Evolutionary conservation across 2,329 filamentous ascomycete genomes (phyloP).

Genomic region (Cytospora schulzeri): DNA sequence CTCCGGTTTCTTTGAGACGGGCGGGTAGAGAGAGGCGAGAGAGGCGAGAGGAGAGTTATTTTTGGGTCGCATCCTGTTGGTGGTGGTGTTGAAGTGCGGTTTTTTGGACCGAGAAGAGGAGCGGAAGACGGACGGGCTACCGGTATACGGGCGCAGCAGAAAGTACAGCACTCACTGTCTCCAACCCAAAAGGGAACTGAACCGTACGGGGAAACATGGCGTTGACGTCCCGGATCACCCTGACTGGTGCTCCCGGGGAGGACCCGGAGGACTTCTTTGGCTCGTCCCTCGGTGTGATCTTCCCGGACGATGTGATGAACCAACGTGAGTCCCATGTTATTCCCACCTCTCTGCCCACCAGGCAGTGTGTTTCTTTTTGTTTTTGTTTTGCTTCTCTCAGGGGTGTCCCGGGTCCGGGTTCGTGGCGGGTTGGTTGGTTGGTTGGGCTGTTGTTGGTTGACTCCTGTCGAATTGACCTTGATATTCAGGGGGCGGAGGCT

Average conservation of each 20-base stretch:
- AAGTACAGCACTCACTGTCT: neutral
- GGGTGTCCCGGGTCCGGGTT: no score
- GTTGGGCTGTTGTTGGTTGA: neutral
- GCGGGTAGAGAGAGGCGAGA: neutral
- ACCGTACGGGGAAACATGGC: conserved; percentile 42
- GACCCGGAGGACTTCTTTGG: conserved; percentile 63
- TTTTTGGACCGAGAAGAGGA: conserved; percentile 1
- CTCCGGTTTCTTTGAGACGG: conserved; percentile 4
- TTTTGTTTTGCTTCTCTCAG: no score
- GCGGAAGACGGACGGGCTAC: no score
- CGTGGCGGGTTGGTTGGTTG: no score
- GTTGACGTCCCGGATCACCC: conserved; percentile 48
- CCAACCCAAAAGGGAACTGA: neutral
- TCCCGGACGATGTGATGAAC: conserved; percentile 67
- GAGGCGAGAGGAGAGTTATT: conserved; percentile 7
- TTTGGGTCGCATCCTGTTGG: conserved; percentile 1
- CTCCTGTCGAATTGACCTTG: neutral
- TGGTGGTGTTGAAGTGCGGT: neutral
- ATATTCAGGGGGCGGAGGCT: neutral
- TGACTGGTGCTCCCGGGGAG: conserved; percentile 39
- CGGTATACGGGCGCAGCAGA: no score
- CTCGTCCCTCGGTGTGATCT: conserved; percentile 62
- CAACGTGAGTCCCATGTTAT: conserved; percentile 41
- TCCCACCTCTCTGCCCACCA: neutral
- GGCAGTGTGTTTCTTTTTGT: no score